phyloP scores from a whole-genome alignment of 1,284 basidiomycete species.

The Athelia sp. region DNA sequence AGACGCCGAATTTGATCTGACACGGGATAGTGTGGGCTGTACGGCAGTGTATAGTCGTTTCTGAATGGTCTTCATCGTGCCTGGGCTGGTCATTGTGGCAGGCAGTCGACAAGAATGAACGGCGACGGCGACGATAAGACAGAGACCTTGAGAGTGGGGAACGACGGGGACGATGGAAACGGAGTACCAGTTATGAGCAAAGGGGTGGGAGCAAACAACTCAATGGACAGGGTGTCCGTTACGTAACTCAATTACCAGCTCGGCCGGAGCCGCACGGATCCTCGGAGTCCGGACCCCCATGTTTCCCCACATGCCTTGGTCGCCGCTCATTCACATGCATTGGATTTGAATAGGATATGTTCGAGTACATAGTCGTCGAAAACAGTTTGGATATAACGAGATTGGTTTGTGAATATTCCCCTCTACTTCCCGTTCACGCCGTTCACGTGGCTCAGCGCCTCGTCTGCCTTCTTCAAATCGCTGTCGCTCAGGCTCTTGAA shows the following conservation, averaged over 20 bases:
- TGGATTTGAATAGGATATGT: no score
- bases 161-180: no score
- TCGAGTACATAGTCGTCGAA: not conserved
- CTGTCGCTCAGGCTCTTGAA: conserved; percentile 78
- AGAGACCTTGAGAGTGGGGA: no score
- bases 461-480: conserved; percentile 81
- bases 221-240: no score
- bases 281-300: no score
- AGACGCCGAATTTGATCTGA: conserved; percentile 40
- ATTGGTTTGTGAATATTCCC: no score
- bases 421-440: conserved; percentile 12
- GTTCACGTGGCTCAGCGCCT: conserved; percentile 69
- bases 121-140: not conserved
- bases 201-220: no score
- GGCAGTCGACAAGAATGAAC: not conserved
- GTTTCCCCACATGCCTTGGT: no score
- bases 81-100: conserved; percentile 23
- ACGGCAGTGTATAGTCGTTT: conserved; percentile 47
- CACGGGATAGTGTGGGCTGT: conserved; percentile 33
- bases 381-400: no score
- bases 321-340: no score
- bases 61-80: conserved; percentile 49
- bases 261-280: no score
- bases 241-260: no score
- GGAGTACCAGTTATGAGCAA: not conserved